These are phyloP conservation scores for Colletotrichum chlorophyti DNA, from an alignment of 2,329 filamentous ascomycete genomes.

Conservation along the genomic window DNA sequence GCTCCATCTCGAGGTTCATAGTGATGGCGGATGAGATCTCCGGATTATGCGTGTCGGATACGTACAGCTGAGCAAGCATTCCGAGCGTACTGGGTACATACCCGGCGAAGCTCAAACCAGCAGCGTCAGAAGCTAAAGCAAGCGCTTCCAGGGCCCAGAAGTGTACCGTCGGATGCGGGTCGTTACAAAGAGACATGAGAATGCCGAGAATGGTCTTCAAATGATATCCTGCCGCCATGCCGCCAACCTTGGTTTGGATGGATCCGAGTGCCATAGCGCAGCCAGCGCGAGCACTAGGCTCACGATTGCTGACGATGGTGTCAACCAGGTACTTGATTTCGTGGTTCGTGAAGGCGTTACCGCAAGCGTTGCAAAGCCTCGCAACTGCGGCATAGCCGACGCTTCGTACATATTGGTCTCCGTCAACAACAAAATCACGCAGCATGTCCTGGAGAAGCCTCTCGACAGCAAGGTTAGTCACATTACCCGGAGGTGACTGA, in stretches of 20 bases:
- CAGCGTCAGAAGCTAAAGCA: constrained; percentile 86
- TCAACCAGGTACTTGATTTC: constrained; percentile 94
- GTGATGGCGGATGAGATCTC: constrained; percentile 81
- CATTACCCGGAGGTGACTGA: constrained; percentile 72
- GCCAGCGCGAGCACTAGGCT: constrained; percentile 90
- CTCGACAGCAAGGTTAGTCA: constrained; percentile 79
- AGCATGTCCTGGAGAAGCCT: constrained; percentile 81
- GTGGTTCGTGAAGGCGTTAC: constrained; percentile 85
- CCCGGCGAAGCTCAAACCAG: constrained; percentile 87
- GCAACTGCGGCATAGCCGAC: constrained; percentile 87
- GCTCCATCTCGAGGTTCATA: constrained; percentile 88
- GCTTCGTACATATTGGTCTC: constrained; percentile 84
- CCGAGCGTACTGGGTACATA: constrained; percentile 91
- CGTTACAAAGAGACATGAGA: constrained; percentile 95
- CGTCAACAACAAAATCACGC: constrained; percentile 77
- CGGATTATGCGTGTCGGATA: constrained; percentile 87
- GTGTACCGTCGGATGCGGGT: constrained; percentile 93
- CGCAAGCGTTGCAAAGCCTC: constrained; percentile 82
- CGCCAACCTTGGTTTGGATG: constrained; percentile 94
- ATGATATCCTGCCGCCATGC: constrained; percentile 96
- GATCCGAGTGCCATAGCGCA: constrained; percentile 93
- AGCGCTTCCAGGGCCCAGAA: constrained; percentile 95
- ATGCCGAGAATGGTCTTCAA: constrained; percentile 97
- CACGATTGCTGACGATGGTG: constrained; percentile 90
- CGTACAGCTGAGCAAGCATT: constrained; percentile 92